A percentile compares a stretch with the other conserved stretches of the same genome.
These are phyloP conservation scores for Aspergillus campestris DNA, from an alignment of 495 filamentous ascomycete genomes.

Conservation along the genomic window DNA sequence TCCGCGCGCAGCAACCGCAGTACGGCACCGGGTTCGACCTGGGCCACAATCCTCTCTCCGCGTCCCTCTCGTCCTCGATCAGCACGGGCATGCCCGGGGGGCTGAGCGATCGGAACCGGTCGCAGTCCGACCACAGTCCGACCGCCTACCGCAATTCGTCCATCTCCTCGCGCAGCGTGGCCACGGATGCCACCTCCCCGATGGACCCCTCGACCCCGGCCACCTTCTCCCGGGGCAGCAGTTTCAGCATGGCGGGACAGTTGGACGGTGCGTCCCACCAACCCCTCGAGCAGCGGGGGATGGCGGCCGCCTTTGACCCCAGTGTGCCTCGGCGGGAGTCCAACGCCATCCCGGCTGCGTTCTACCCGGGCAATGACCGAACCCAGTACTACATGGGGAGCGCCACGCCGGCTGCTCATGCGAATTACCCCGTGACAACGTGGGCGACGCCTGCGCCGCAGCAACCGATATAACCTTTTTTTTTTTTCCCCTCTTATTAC, in stretches of 20 bases:
- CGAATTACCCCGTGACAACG: slow-evolving; percentile 30
- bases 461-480: slow-evolving; percentile 30
- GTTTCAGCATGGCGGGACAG: slow-evolving; percentile 32
- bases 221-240: slow-evolving; percentile 30
- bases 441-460: slow-evolving; percentile 38
- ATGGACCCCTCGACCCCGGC: slow-evolving; percentile 33
- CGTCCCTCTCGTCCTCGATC: slow-evolving; percentile 27
- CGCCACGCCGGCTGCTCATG: slow-evolving; percentile 20
- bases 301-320: slow-evolving; percentile 28
- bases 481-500: slow-evolving; percentile 1
- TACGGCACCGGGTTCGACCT: slow-evolving; percentile 33
- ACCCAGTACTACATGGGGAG: slow-evolving; percentile 31
- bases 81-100: slow-evolving; percentile 23
- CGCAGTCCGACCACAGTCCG: slow-evolving; percentile 33
- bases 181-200: slow-evolving; percentile 35
- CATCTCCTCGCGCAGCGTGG: slow-evolving; percentile 34
- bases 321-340: slow-evolving; percentile 34
- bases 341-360: slow-evolving; percentile 26
- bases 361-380: slow-evolving; percentile 24
- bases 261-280: slow-evolving; percentile 22
- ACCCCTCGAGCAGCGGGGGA: slow-evolving; percentile 24
- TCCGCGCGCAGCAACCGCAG: slow-evolving; percentile 16
- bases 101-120: slow-evolving; percentile 33
- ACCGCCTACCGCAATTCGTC: slow-evolving; percentile 37
- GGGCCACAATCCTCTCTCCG: slow-evolving; percentile 26